These are phyloP conservation scores for Gnomoniopsis smithogilvyi DNA, from an alignment of 2,329 filamentous ascomycete species.

Conservation along the genomic window DNA sequence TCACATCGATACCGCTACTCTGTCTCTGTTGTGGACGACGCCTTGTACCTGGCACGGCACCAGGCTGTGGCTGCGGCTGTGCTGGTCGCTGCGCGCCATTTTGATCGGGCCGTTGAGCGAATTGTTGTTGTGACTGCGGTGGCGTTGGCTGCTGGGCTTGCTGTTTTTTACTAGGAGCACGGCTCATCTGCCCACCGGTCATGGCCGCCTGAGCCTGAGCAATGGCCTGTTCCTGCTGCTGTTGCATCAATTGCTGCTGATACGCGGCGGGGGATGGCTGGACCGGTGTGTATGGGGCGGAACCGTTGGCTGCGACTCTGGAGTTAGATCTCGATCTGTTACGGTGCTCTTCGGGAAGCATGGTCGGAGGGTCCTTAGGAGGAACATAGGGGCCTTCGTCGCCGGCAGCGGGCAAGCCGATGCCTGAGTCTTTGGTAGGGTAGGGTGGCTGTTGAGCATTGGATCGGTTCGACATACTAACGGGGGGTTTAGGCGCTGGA, in stretches of 20 bases:
- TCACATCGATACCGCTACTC: constrained; percentile 77
- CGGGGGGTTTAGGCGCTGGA: constrained; percentile 84
- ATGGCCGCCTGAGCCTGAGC: constrained; percentile 76
- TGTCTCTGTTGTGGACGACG: constrained; percentile 70
- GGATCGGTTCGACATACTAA: constrained; percentile 54
- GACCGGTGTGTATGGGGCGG: constrained; percentile 42
- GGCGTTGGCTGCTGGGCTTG: constrained; percentile 47
- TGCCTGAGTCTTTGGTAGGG: constrained; percentile 59
- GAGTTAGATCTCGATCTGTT: constrained; percentile 70
- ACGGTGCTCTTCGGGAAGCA: constrained; percentile 65
- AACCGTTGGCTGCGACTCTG: constrained; percentile 45
- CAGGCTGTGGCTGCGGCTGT: constrained; percentile 29
- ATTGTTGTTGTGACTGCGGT: constrained; percentile 51
- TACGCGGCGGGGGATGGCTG: constrained; percentile 45
- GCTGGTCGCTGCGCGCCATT: constrained; percentile 34
- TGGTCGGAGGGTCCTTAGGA: constrained; percentile 53
- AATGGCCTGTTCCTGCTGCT: constrained; percentile 85
- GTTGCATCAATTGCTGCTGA: constrained; percentile 65
- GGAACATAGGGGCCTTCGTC: constrained; percentile 48
- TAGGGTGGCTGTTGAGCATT: constrained; percentile 53
- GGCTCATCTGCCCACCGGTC: constrained; percentile 61
- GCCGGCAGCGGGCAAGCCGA: constrained; percentile 58
- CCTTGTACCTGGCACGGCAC: constrained; percentile 51
- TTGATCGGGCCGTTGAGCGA: constrained; percentile 29
- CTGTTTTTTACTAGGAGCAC: constrained; percentile 71